phyloP scores from a whole-genome alignment of 2,329 filamentous ascomycete genomes.

The Knoxdaviesia proteae region DNA sequence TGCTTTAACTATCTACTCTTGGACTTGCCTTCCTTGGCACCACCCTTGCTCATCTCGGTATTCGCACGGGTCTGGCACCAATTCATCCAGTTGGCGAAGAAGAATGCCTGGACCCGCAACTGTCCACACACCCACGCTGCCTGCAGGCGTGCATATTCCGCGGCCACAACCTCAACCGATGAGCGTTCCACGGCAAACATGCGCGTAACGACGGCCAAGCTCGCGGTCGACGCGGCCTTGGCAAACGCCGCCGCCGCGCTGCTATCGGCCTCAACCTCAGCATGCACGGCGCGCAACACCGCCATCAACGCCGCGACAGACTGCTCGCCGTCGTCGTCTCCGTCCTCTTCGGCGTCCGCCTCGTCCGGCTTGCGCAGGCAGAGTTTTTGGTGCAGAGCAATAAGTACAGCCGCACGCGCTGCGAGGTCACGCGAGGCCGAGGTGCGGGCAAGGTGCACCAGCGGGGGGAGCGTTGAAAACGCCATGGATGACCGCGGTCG shows the following conservation, averaged over 20 bases:
- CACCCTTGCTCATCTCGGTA: too few relatives aligned
- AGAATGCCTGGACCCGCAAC: constrained; percentile 38
- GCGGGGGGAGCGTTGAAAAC: constrained; percentile 50
- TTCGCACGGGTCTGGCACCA: constrained; percentile 38
- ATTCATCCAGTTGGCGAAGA: constrained; percentile 56
- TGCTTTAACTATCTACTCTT: too few relatives aligned
- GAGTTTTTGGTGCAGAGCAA: constrained; percentile 47
- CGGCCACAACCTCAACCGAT: constrained; percentile 32
- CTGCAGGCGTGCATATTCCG: constrained; percentile 43
- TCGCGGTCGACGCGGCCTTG: constrained; percentile 53
- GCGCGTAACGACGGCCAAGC: constrained; percentile 43
- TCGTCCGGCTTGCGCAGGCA: constrained; percentile 37
- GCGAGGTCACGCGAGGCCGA: constrained; percentile 58
- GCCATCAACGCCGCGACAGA: constrained; percentile 18
- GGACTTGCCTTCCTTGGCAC: too few relatives aligned
- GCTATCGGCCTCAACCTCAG: constrained; percentile 37
- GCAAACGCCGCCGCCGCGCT: constrained; percentile 50
- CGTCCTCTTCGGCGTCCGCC: constrained; percentile 18
- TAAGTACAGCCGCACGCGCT: constrained; percentile 49
- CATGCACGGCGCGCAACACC: constrained; percentile 46
- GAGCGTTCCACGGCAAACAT: constrained; percentile 33
- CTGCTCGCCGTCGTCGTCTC: constrained; percentile 14
- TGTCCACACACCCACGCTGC: constrained; percentile 33
- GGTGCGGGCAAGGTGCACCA: constrained; percentile 57
- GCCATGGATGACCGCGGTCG: constrained; percentile 48